Evolutionary conservation across 768 basidiomycete species (phyloP), one percentile per base, ranked within the genome.

Genomic region (Collybia nuda): DNA sequence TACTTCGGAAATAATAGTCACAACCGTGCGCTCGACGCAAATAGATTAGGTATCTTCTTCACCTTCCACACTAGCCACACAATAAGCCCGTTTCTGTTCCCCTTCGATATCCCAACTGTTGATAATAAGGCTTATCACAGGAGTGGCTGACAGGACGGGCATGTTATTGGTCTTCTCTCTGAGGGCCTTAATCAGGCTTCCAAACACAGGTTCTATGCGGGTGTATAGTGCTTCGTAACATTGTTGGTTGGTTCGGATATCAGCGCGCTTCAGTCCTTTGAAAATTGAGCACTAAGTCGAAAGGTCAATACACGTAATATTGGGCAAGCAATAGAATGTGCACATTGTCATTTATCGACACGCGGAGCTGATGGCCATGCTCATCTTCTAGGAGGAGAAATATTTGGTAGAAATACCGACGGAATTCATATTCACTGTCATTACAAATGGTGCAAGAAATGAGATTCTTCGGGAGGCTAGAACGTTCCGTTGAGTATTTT

Each of bases 381-480:
- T 74, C 73, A 50, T 88, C 85, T 57, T 80, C 69, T 14, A 88
- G 58, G 32, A 67, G 66, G 44, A 88, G 50, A 46, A 70, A 77
- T 47, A 87, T 63, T 43, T 75, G 64, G 49, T 76, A 87, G 42
- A 69, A 63, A 48, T 75, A 75, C 29, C 67, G 71, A 41, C 77
- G 73, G 52, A 76, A 77, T 44, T 78, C 74, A 36, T 76, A 69
- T 29, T 80, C 74, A 57, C 74, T 71, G 58, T 85, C 81, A 44
- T 70, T 67, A 59, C 87, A 88, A 11, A 62, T 60, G 5, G 73
- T 60, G 56, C 86, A 88, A 19, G 69, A 71, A 53, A 66, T 67
- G 26, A 68, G 71, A 2, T 56, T 66, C 19, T 60, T 57, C 0
- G 75, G 72, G 19, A 84, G 67, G 28, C 86, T 88, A 36, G 45